Evolutionary conservation across 257 asterid genomes (phyloP), one percentile per base, ranked within the genome.

Genomic region (Nicotiana tabacum): DNA sequence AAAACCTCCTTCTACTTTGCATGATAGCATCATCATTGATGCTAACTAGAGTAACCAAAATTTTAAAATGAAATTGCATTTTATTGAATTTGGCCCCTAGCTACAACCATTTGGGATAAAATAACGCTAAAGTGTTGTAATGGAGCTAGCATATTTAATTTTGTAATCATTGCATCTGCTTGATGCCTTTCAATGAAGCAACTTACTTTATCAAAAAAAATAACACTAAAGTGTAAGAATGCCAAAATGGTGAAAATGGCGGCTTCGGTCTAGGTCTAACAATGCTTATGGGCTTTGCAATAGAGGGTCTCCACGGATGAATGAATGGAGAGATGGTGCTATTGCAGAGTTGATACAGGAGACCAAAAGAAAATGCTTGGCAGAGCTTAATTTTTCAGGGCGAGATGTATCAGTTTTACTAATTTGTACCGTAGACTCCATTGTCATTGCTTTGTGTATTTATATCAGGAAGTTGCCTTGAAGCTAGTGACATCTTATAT

Each of bases 401-500:
- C 48, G 29, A 76, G 65, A 76, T 53, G 30, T 29, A 29, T 51
- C 65, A 29, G 27, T 76, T 74, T 29, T 76, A 76, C 65, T 15
- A 48, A 27, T 51, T 76, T 76, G 37, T 48, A 76, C 17, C 58
- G 13, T 15, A 15, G 65, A 51, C 64, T 27, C 53, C 46, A 53
- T 76, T 76, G 46, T 29, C 30, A 15, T 76, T 51, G 57, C 37
- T 29, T 27, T 61, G 56, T 43, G 66, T 58, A 72, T 62, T 32
- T 58, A 69, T 80, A 81, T 66, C 35, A 7, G 51, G 83, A 79
- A 74, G 35, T 77, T 48, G 32, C 67, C 81, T 39, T 56, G 66
- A 70, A 74, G 60, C 76, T 56, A 67, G 82, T 78, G 37, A 81
- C 83, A 56, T 82, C 66, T 67, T 27, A 53, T 66, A 57, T 65